Evolutionary conservation across 2,329 filamentous ascomycete genomes (phyloP), one percentile per base, ranked within the genome.

Genomic region (Xylaria sp.): DNA sequence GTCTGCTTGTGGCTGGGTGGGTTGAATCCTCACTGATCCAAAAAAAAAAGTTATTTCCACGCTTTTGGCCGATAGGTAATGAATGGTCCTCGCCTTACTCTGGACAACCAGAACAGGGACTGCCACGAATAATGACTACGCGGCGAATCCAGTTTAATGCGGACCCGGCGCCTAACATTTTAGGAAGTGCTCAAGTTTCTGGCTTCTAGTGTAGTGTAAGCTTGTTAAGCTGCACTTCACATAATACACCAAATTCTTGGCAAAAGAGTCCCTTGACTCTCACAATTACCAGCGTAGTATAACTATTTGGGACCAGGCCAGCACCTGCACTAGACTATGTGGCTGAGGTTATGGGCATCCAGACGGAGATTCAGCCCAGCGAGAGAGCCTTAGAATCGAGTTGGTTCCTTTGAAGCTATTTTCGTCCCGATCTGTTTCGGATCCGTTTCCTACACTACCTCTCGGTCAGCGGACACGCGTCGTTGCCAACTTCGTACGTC

Each of bases 111-210:
- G 55, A 46, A 63, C 13, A 52, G 39, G 31, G 15, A 62, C 13
- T 7, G 33, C 55, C 60, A 56, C 41, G 56, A 68, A 60, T 68
- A 57, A 56, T 67, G 59, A 52, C 48, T 41, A 58, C 28, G 52
- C 56, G 31, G 28, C 46, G 58, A 41, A 48, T 46, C 64, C 60
- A 60, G 58, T 63, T 63, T 54, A 67, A 54, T 64, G 48, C 54
- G 62, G 62, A 64, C 10, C 62, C 41, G 36, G 39, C 25, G 41
- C 31, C 36, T 49, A 36, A 52, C 41, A 58, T 41, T 58, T 64
- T 23, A 33, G n/a, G 7, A 13, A 28, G 13, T 13, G 9, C 10
- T 41, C 59, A 20, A 31, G 41, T 54, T 28, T 10, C 33, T 43
- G 43, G 54, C 15, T 28, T 46, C 52, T 46, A 20, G 4, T n/a